A percentile compares a stretch with the other conserved stretches of the same genome.
Conservation (phyloP, 164 flowering plant species). For the Sextonia rubra region DNA sequence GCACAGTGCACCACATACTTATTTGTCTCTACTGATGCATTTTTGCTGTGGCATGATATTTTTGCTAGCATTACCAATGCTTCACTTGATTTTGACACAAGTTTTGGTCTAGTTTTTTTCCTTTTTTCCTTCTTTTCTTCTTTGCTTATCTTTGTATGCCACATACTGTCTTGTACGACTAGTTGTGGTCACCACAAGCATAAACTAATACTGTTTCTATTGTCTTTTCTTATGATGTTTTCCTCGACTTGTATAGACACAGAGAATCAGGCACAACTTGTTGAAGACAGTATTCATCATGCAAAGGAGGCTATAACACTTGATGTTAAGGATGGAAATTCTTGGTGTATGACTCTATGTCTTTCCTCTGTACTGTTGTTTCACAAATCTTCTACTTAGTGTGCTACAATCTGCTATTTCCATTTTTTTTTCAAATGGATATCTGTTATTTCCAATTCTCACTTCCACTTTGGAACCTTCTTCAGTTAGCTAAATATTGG, state of each 20-base stretch:
- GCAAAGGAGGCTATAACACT: conserved; percentile 82
- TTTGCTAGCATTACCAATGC: too few species aligned
- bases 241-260: conserved; percentile 41
- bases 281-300: conserved; percentile 81
- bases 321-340: conserved; percentile 88
- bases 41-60: too few species aligned
- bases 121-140: not conserved
- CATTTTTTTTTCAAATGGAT: not conserved
- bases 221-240: not conserved
- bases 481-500: not conserved
- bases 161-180: not conserved
- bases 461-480: not conserved
- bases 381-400: not conserved
- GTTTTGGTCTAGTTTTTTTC: not conserved
- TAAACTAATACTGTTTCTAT: not conserved
- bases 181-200: not conserved
- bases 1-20: too few species aligned
- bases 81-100: too few species aligned
- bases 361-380: not conserved
- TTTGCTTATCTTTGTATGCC: not conserved
- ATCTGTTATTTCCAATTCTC: too few species aligned
- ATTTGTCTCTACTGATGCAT: too few species aligned
- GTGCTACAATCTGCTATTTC: not conserved
- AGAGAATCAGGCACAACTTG: conserved; percentile 55
- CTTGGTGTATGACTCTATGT: conserved; percentile 69